Base-by-base conservation (phyloP, 2,329 filamentous ascomycete genomes). In the Exophiala sp. region DNA sequence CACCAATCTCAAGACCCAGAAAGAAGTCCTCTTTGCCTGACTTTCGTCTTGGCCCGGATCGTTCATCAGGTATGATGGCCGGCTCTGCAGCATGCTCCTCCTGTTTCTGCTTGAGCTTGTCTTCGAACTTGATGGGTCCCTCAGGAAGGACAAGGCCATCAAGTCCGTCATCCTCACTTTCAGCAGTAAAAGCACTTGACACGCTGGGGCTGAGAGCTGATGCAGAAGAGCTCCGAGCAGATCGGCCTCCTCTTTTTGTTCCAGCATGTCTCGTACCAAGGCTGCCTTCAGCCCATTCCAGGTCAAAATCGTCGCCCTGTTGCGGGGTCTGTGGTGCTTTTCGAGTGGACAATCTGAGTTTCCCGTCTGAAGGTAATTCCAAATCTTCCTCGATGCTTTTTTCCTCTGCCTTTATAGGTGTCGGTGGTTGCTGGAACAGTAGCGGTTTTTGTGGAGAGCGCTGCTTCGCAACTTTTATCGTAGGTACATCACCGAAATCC, bases 141-240 rank as follows among this genome's bases (percentile, higher is more conserved):
- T 82, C 80, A 0, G 94, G 94, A 14, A 97, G 78, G 16, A 96
- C 77, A 11, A 99, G 79, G n/a, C 92, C 92, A 57, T 94, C 89
- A 56, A 97, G 81, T 5, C 88, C 87, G 69, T 97, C 92, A 62
- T 96, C 91, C 67, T 96, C 92, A 66, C 91, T 97, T 74, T 96
- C 94, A 8, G 84, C 82, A 1, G 91, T 96, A 63, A 95, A 85
- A 60, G 89, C 94, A 70, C 92, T 97, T 16, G 91, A 89, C 52
- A 95, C 82, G 69, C 91, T 97, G 11, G 94, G 92, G 67, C 92
- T 97, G 69, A 96, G 81, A 24, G 89, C 89, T 36, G 91, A 96
- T 34, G 87, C 84, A 14, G 90, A 92, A 1, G 91, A 96, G 74
- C 89, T 94, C 65, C 89, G 85, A 65, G 85, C 85, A 45, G 89